A percentile compares a stretch with the other conserved stretches of the same genome.
Evolutionary conservation across 345 rosid genomes (phyloP).

Genomic region (Bretschneidera sinensis): DNA sequence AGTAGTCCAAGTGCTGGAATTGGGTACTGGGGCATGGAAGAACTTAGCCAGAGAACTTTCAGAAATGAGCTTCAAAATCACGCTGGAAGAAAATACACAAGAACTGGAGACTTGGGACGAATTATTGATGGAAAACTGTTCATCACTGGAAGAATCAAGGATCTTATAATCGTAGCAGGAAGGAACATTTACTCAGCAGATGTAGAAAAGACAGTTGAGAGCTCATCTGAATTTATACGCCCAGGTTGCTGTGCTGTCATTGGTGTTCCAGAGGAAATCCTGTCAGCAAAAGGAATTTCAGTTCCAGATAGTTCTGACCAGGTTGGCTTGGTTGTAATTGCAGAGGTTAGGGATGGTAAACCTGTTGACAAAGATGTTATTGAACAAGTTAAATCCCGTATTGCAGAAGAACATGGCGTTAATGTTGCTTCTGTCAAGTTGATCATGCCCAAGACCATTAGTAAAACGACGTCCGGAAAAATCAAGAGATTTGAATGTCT

Average conservation of each 20-base stretch:
- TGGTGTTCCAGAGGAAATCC: slow-evolving; percentile 60
- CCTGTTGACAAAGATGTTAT: slow-evolving; percentile 34
- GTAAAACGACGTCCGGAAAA: slow-evolving; percentile 69
- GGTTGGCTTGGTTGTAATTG: slow-evolving; percentile 64
- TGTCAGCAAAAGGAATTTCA: slow-evolving; percentile 51
- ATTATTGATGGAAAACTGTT: slow-evolving; percentile 48
- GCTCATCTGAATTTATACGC: slow-evolving; percentile 43
- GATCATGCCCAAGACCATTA: slow-evolving; percentile 56
- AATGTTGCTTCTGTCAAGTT: slow-evolving; percentile 43
- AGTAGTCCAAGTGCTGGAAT: slow-evolving; percentile 62
- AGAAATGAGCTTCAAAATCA: slow-evolving; percentile 35
- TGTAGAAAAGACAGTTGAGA: slow-evolving; percentile 68
- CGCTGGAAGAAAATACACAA: slow-evolving; percentile 43
- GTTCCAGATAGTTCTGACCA: slow-evolving; percentile 52
- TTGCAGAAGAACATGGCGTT: slow-evolving; percentile 62
- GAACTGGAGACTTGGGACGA: slow-evolving; percentile 65
- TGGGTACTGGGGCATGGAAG: slow-evolving; percentile 69
- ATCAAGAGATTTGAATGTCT: slow-evolving; percentile 74
- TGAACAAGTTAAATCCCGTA: slow-evolving; percentile 36
- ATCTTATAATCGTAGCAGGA: slow-evolving; percentile 65
- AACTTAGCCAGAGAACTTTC: slow-evolving; percentile 44
- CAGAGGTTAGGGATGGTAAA: slow-evolving; percentile 57
- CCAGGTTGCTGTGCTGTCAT: slow-evolving; percentile 75
- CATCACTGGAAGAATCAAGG: slow-evolving; percentile 75
- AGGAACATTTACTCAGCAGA: slow-evolving; percentile 68